Conservation (phyloP, 2,329 filamentous ascomycete genomes). For the Fusarium devonianum region DNA sequence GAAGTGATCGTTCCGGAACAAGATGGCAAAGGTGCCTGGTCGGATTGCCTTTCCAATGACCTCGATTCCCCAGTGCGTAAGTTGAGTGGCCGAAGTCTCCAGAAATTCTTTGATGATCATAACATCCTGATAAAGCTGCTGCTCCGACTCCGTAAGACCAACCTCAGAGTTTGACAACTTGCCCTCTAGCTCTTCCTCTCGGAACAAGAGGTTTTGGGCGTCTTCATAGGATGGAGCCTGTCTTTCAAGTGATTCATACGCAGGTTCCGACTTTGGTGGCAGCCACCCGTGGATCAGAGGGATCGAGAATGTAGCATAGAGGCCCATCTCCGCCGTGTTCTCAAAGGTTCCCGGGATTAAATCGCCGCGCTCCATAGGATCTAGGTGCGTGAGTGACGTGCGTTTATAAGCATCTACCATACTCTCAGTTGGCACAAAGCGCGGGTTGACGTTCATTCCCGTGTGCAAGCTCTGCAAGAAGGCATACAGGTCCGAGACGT, state of each 20-base stretch:
- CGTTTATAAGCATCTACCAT: slow-evolving; percentile 56
- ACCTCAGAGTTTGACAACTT: slow-evolving; percentile 61
- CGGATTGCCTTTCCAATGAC: slow-evolving; percentile 73
- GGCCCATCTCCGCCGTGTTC: slow-evolving; percentile 83
- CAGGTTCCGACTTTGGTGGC: slow-evolving; percentile 70
- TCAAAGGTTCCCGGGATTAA: slow-evolving; percentile 78
- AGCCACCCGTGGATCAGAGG: slow-evolving; percentile 95
- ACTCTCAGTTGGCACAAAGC: slow-evolving; percentile 71
- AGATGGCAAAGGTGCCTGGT: slow-evolving; percentile 83
- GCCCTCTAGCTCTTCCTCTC: slow-evolving; percentile 85
- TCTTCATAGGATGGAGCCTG: slow-evolving; percentile 89
- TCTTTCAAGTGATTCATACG: slow-evolving; percentile 73
- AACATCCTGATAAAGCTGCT: slow-evolving; percentile 83
- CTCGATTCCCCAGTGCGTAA: slow-evolving; percentile 82
- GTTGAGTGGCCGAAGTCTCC: slow-evolving; percentile 80
- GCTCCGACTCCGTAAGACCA: slow-evolving; percentile 75
- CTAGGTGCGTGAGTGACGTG: slow-evolving; percentile 60
- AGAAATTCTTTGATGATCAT: slow-evolving; percentile 84
- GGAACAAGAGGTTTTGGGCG: slow-evolving; percentile 86
- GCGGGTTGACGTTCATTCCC: slow-evolving; percentile 97
- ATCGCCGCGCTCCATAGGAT: slow-evolving; percentile 57
- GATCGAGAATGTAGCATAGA: slow-evolving; percentile 89
- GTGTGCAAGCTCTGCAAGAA: slow-evolving; percentile 91
- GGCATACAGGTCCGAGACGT: slow-evolving; percentile 84
- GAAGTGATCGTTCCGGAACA: slow-evolving; percentile 98